A percentile compares a stretch with the other conserved stretches of the same genome.
Conservation (phyloP, 2,329 filamentous ascomycete genomes). For the Pezicula carpinea region DNA sequence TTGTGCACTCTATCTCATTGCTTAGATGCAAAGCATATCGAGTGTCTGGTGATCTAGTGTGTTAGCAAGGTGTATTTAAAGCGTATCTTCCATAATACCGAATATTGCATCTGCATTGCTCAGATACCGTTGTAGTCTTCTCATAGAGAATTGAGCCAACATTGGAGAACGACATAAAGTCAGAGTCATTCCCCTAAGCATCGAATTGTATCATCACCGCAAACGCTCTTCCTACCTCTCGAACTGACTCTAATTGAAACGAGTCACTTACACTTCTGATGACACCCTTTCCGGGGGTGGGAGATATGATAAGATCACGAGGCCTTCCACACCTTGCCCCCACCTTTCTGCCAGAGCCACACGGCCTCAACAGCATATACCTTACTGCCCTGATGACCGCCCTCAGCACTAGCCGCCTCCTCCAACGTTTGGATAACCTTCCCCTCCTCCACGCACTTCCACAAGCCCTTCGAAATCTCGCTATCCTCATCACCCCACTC, state of each 20-base stretch:
- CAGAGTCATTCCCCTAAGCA: constrained; percentile 46
- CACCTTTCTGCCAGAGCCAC: constrained; percentile 61
- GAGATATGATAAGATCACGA: constrained; percentile 8
- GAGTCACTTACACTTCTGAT: too few species aligned
- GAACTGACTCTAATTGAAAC: too few species aligned
- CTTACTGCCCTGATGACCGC: constrained; percentile 72
- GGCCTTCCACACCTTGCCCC: constrained; percentile 28
- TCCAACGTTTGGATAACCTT: constrained; percentile 72
- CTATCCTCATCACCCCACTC: constrained; percentile 64
- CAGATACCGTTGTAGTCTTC: constrained; percentile 98
- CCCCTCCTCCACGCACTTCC: constrained; percentile 73
- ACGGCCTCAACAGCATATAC: constrained; percentile 85
- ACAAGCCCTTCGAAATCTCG: constrained; percentile 73
- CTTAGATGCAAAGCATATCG: too few species aligned
- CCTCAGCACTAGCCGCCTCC: constrained; percentile 64
- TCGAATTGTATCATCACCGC: constrained; percentile 59
- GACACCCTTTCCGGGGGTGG: too few species aligned
- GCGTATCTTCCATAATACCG: too few species aligned
- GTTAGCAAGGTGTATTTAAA: too few species aligned
- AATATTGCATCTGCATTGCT: constrained; percentile 42
- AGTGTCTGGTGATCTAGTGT: too few species aligned
- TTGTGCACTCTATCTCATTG: too few species aligned
- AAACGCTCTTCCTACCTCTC: constrained; percentile 1
- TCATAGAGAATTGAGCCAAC: constrained; percentile 57
- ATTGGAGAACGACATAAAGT: constrained; percentile 53